Evolutionary conservation across 768 basidiomycete genomes (phyloP), one percentile per base, ranked within the genome.

Genomic region (Butyriboletus loyo): DNA sequence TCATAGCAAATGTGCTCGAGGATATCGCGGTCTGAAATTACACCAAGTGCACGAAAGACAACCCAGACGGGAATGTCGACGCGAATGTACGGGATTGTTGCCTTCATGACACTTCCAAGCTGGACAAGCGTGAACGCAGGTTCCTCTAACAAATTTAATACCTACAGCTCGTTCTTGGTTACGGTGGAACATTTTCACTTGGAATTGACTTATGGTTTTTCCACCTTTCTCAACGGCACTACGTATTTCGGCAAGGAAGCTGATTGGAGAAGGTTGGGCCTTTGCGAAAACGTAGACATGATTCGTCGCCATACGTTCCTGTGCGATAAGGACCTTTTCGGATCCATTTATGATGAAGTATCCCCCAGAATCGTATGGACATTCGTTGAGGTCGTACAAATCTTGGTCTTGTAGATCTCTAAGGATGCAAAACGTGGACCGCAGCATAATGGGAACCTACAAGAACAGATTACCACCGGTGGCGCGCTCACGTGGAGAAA

Each of bases 301-400:
- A 74, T 99, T 99, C 22, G 93, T 95, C 10, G 97, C 96, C 95
- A 98, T 98, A 47, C 97, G 86, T 70, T 99, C 97, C 71, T 99
- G 97, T 2, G 97, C 97, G 70, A 99, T 99, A 55, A 99, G 78
- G n/a, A 99, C 97, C 72, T 99, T 99, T 70, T 99, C 97, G 3
- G 97, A 98, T 13, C 97, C 97, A 61, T 98, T 98, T 75, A 99
- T 98, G 66, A 99, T 92, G 70, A 99, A 99, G 70, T 99, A 99
- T 44, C 97, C 97, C 70, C 97, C 97, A 35, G 94, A 93, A 72
- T 99, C 97, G 65, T 95, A 96, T 6, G 96, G 96, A 67, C 97
- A 99, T 73, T 99, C 97, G 66, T 97, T 98, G 60, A 98, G 74
- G 63, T 94, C 90, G 68, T 86, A 92, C 43, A 95, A 75, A 57